These are phyloP conservation scores for Solanum chiquidenum DNA, from an alignment of 257 asterid species.

Conservation along the genomic window DNA sequence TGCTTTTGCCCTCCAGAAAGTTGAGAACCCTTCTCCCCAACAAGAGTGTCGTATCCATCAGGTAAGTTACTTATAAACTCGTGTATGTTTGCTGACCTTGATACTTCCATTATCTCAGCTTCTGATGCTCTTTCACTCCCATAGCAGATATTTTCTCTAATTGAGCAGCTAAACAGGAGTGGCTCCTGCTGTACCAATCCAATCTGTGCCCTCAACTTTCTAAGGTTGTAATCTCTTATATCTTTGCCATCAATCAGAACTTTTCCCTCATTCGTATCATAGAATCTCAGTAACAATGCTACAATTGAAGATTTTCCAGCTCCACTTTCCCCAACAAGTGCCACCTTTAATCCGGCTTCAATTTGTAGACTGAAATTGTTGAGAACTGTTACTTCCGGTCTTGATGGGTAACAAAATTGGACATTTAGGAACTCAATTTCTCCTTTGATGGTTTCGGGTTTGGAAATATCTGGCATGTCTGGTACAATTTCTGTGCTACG, in stretches of 20 bases:
- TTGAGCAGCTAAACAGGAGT: slow-evolving; percentile 60
- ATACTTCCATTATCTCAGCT: slow-evolving; percentile 52
- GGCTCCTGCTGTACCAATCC: slow-evolving; percentile 86
- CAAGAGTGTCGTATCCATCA: slow-evolving; percentile 49
- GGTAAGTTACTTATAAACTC: slow-evolving; percentile 60
- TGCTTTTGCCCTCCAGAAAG: slow-evolving; percentile 89
- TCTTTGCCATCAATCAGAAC: slow-evolving; percentile 46
- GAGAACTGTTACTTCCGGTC: slow-evolving; percentile 46
- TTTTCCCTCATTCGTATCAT: slow-evolving; percentile 42
- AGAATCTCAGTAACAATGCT: slow-evolving; percentile 63
- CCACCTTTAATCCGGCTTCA: slow-evolving; percentile 52
- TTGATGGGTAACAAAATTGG: slow-evolving; percentile 46
- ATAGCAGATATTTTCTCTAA: slow-evolving; percentile 53
- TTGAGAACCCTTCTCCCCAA: slow-evolving; percentile 75
- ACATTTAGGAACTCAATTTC: slow-evolving; percentile 43
- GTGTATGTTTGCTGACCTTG: slow-evolving; percentile 59
- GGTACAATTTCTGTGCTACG: slow-evolving; percentile 52
- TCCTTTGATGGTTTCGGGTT: slow-evolving; percentile 34
- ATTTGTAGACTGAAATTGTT: slow-evolving; percentile 48
- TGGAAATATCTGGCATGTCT: slow-evolving; percentile 32
- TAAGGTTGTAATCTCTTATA: slow-evolving; percentile 36
- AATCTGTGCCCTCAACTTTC: slow-evolving; percentile 37
- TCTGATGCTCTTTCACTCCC: slow-evolving; percentile 65
- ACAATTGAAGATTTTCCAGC: slow-evolving; percentile 63
- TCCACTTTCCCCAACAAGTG: slow-evolving; percentile 74